Base-by-base conservation (phyloP, 306 rosid genomes). In the Prunus davidiana region DNA sequence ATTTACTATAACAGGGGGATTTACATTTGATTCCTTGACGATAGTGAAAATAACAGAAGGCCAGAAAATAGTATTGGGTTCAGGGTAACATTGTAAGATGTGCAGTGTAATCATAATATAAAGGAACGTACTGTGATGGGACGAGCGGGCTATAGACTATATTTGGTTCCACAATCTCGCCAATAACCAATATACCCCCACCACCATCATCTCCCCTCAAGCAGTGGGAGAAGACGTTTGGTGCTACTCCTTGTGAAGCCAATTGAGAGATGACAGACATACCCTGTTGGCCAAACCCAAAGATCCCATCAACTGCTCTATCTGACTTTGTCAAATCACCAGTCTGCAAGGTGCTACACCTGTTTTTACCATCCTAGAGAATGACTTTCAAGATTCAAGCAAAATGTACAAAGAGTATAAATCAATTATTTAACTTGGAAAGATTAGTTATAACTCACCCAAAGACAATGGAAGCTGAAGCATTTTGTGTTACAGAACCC, bases 161-260 rank as follows among this genome's bases (percentile, higher is more conserved):
- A 80, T 84, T 89, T 74, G 99, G 96, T 71, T 92, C 93, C 71
- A 92, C 82, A 84, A 96, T 91, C 84, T 92, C 97, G 18, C 99
- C 99, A 6, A 96, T 90, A 73, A 96, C 99, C 90, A 96, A 80
- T 73, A 93, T 85, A 41, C 99, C 99, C 28, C 99, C 99, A 73
- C 99, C 99, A 51, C 49, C 80, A 57, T 83, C 87, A 79, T 93
- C 98, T 68, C 99, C 99, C 76, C 82, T 92, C 80, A 96, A 88
- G 81, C 99, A 96, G 78, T 96, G 99, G 20, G 99, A 96, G 86
- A 96, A 96, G 52, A 82, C 91, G 71, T 86, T 89, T 11, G 99
- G 94, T 28, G 98, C 91, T 67, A 86, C 52, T 82, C 98, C 97
- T 79, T 84, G 98, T 16, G 97, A 89, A 69, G 98, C 76, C n/a